Conservation (phyloP, 345 rosid species). For the Balakata baccata region DNA sequence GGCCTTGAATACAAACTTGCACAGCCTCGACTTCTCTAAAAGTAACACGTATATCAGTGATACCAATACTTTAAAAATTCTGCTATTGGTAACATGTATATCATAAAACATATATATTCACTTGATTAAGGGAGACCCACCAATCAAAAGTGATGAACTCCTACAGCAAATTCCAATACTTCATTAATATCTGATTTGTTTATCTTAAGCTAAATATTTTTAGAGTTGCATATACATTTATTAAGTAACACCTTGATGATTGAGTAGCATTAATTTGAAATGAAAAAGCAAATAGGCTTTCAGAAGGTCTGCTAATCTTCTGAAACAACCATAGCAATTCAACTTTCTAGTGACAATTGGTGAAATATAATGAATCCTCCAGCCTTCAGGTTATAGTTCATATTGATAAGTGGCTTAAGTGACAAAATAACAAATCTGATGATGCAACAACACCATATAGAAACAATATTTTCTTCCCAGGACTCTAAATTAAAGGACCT, state of each 20-base stretch:
- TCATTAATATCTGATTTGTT: background rate
- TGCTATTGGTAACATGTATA: background rate
- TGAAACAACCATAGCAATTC: background rate
- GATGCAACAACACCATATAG: background rate
- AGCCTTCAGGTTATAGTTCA: background rate
- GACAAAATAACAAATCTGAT: background rate
- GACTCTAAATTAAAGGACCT: background rate
- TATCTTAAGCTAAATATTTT: background rate
- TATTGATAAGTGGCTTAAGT: background rate
- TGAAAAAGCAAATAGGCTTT: background rate
- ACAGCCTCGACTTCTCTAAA: background rate
- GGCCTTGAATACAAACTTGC: background rate
- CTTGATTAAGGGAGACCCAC: background rate
- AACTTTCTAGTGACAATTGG: background rate
- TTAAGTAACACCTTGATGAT: background rate
- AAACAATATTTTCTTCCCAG: constrained; percentile 1
- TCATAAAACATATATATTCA: background rate
- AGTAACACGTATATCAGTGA: background rate
- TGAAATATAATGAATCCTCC: background rate
- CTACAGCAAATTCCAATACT: background rate
- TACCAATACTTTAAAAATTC: too few relatives aligned
- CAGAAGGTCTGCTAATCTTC: background rate
- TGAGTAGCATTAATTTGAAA: background rate
- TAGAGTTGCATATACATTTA: background rate
- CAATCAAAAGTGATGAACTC: background rate